A percentile compares a stretch with the other conserved stretches of the same genome.
Conservation (phyloP, 2,329 filamentous ascomycete species). For the Rutstroemia sp. region DNA sequence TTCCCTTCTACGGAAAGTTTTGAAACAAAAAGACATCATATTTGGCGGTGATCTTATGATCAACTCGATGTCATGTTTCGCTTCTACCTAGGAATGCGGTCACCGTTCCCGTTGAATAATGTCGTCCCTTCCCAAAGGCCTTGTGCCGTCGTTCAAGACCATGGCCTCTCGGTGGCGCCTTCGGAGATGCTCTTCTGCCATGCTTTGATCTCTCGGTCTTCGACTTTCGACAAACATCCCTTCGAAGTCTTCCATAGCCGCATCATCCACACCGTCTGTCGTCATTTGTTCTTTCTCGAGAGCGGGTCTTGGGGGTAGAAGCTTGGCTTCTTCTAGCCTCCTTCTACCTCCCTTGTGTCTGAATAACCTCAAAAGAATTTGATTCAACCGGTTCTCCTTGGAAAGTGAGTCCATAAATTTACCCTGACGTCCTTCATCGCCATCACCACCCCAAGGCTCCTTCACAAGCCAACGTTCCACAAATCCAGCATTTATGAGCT, state of each 20-base stretch:
- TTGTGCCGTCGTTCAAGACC: slow-evolving; percentile 80
- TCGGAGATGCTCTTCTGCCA: slow-evolving; percentile 64
- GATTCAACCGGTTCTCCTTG: slow-evolving; percentile 33
- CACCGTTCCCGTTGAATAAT: slow-evolving; percentile 55
- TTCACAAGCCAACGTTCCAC: slow-evolving; percentile 67
- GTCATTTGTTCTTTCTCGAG: slow-evolving; percentile 27
- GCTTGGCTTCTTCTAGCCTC: slow-evolving; percentile 22
- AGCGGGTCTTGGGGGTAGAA: slow-evolving; percentile 17
- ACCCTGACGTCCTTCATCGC: slow-evolving; percentile 43
- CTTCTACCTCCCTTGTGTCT: slow-evolving; percentile 18
- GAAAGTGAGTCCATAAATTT: slow-evolving; percentile 39
- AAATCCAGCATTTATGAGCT: slow-evolving; percentile 55
- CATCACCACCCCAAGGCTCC: slow-evolving; percentile 58
- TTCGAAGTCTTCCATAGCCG: slow-evolving; percentile 33
- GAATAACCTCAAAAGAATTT: slow-evolving; percentile 36
- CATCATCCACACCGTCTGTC: slow-evolving; percentile 43
- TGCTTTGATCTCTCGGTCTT: slow-evolving; percentile 44
- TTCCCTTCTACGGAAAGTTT: too few relatives aligned
- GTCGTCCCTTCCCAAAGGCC: slow-evolving; percentile 64
- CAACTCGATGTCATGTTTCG: too few relatives aligned
- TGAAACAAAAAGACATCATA: too few relatives aligned
- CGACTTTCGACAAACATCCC: slow-evolving; percentile 24
- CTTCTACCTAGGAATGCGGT: not conserved
- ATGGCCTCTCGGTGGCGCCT: slow-evolving; percentile 79
- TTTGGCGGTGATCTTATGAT: too few relatives aligned